phyloP scores from a whole-genome alignment of 768 basidiomycete species.

The Rubroboletus satanas region DNA sequence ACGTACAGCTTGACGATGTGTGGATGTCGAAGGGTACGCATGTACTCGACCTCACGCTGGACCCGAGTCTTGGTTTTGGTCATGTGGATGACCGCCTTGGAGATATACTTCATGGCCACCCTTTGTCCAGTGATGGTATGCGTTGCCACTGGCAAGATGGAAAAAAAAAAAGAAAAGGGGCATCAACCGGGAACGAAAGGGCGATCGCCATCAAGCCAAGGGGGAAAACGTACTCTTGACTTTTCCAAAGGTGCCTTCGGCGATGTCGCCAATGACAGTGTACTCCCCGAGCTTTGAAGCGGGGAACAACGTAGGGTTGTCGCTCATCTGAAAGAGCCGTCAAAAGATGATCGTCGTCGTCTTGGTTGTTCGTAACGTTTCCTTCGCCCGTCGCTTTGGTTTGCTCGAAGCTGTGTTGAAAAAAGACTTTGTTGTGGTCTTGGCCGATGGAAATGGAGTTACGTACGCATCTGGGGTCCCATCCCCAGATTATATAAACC shows the following conservation, averaged over 20 bases:
- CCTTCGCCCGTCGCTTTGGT: not conserved
- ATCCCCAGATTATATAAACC: slow-evolving; percentile 17
- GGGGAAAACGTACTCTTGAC: slow-evolving; percentile 80
- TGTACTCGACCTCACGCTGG: slow-evolving; percentile 94
- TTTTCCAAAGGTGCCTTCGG: slow-evolving; percentile 97
- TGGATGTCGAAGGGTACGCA: slow-evolving; percentile 88
- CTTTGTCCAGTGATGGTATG: slow-evolving; percentile 93
- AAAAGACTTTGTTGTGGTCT: slow-evolving; percentile 22
- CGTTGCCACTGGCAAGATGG: slow-evolving; percentile 64
- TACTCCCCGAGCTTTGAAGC: slow-evolving; percentile 88
- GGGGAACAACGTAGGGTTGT: slow-evolving; percentile 37
- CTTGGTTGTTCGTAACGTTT: not conserved
- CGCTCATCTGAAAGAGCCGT: slow-evolving; percentile 26
- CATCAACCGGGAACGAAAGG: slow-evolving; percentile 11
- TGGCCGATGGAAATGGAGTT: slow-evolving; percentile 22
- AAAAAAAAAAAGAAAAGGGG: slow-evolving; percentile 5
- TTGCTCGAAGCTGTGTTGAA: slow-evolving; percentile 14
- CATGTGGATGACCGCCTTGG: slow-evolving; percentile 87
- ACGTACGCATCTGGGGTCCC: slow-evolving; percentile 24
- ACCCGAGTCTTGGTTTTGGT: slow-evolving; percentile 92
- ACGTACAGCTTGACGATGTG: slow-evolving; percentile 96
- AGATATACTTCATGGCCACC: slow-evolving; percentile 98
- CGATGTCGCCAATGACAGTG: slow-evolving; percentile 81
- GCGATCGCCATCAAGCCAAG: slow-evolving; percentile 11
- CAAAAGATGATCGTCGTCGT: slow-evolving; percentile 9